Base-by-base conservation (phyloP, 352 stramenopile species). In the Phytophthora capsici region DNA sequence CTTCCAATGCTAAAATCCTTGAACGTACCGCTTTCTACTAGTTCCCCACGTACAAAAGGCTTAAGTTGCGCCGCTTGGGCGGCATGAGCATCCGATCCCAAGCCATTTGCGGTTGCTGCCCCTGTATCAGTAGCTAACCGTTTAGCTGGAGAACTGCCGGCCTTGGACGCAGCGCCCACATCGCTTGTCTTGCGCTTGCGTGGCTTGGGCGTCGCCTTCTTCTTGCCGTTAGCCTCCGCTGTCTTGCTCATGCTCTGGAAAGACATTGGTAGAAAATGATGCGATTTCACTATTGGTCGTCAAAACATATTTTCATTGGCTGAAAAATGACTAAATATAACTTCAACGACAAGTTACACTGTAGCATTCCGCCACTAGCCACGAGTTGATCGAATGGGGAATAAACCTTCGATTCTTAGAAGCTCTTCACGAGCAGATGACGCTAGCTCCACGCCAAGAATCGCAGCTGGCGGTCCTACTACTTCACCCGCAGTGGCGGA, bases 1-100 rank as follows among this genome's bases (percentile, higher is more conserved):
- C 32, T 22, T 17, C 20, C 54, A 28, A 32, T 34, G 28, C 28
- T 10, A 26, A 0, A 9, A 16, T 20, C n/a, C n/a, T n/a, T 48
- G 25, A 66, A 89, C 84, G 56, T 82, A 96, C 88, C 90, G 71
- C 83, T 96, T 20, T 96, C 85, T 9, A 81, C 65, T 32, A 96
- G 68, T 56, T 94, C 88, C 6, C 88, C 88, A 32, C 84, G 83
- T 17, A 90, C 71, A 41, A 94, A 91, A 4, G 87, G 87, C 66
- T 95, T 95, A 36, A 88, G 56, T 13, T 69, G 63, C n/a, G 70
- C 57, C 10, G 55, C 36, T 44, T 66, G 66, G 10, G 13, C 55
- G 5, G 38, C 32, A 28, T 76, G 34, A 8, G 40, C n/a, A 12
- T 77, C 67, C 1, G 17, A 30, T 19, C 38, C 32, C 0, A 37